Conservation (phyloP, 352 stramenopile genomes). For the Globisporangium heterothallicum region DNA sequence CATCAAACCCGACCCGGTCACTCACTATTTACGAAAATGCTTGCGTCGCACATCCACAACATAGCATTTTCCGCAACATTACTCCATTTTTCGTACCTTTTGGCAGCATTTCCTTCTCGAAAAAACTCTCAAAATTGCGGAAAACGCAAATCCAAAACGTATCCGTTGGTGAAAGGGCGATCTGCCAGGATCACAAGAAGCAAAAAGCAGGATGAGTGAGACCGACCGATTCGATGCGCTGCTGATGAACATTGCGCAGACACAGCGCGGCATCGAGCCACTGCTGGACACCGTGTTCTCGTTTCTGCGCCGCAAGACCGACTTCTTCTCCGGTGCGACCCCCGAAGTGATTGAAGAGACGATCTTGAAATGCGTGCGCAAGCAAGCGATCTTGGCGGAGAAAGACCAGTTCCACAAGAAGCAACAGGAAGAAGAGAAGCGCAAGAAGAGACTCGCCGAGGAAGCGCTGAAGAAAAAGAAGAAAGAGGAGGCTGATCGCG, state of each 20-base stretch:
- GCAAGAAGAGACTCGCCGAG: conserved; percentile 48
- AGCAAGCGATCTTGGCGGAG: conserved; percentile 86
- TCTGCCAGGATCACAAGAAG: background rate
- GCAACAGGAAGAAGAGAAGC: conserved; percentile 77
- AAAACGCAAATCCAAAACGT: background rate
- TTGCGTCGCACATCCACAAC: no score
- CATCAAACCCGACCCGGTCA: background rate
- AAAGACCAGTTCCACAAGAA: conserved; percentile 75
- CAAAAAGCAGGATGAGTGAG: conserved; percentile 42
- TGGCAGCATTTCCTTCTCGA: background rate
- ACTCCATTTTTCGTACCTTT: no score
- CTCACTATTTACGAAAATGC: no score
- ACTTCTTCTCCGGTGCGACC: conserved; percentile 96
- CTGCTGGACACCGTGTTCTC: conserved; percentile 98
- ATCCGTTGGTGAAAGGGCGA: background rate
- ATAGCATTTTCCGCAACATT: conserved; percentile 3
- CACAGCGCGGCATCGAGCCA: conserved; percentile 96
- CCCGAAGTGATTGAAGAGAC: conserved; percentile 70
- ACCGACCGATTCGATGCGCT: conserved; percentile 91
- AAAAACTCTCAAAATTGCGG: background rate
- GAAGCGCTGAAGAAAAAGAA: conserved; percentile 47
- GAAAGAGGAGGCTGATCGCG: conserved; percentile 36
- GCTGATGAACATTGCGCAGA: conserved; percentile 97
- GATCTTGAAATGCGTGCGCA: conserved; percentile 88
- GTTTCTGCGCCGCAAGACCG: conserved; percentile 97